These are phyloP conservation scores for Ogataea glucozyma DNA, from an alignment of 805 yeast species.

Conservation along the genomic window DNA sequence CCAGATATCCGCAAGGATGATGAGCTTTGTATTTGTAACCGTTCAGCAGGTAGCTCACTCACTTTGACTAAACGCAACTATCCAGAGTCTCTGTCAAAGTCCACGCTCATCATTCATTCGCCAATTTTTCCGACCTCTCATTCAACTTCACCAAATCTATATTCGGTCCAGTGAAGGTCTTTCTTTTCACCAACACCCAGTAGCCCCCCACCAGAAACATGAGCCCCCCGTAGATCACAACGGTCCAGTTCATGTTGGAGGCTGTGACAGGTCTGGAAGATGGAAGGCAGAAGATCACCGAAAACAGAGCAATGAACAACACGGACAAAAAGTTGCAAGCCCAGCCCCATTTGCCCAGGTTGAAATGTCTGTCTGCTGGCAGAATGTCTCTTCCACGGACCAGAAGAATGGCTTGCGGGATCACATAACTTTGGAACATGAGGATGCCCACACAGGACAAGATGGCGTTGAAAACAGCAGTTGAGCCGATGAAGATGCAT, in stretches of 20 bases:
- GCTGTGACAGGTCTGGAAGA: conserved; percentile 42
- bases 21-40: too few species aligned
- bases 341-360: conserved; percentile 40
- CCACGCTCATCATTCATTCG: too few species aligned
- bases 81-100: too few species aligned
- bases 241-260: conserved; percentile 44
- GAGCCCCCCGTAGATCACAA: conserved; percentile 35
- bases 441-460: conserved; percentile 36
- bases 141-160: neutral
- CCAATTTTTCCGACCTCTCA: neutral
- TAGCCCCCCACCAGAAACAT: conserved; percentile 3
- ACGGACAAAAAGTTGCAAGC: conserved; percentile 34
- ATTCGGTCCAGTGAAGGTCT: conserved; percentile 13
- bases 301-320: conserved; percentile 28
- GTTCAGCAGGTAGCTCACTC: too few species aligned
- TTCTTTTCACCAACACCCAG: conserved; percentile 12
- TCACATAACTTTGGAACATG: conserved; percentile 38
- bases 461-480: conserved; percentile 35
- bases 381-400: conserved; percentile 36
- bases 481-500: conserved; percentile 57
- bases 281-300: conserved; percentile 43
- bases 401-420: conserved; percentile 52
- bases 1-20: too few species aligned
- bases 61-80: too few species aligned
- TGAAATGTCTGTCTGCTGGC: conserved; percentile 31